Conservation (phyloP, 169 alveolate species). For the Cytauxzoon felis region DNA sequence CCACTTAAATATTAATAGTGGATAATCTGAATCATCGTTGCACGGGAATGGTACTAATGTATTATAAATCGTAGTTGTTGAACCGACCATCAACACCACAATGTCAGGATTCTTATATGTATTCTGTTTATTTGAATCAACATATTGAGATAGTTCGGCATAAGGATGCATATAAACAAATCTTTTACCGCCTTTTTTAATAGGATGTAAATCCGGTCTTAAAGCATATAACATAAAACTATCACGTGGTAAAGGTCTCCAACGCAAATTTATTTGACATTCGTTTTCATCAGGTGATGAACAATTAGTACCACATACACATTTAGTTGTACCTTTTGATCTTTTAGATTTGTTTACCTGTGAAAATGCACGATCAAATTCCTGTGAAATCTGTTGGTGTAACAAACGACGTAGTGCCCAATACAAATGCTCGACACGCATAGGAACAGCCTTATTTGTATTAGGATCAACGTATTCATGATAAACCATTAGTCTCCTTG, state of each 20-base stretch:
- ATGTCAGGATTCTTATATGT: constrained; percentile 63
- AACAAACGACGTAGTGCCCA: constrained; percentile 57
- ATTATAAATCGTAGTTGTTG: constrained; percentile 45
- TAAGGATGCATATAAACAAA: constrained; percentile 76
- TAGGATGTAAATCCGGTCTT: constrained; percentile 74
- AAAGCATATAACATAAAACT: constrained; percentile 74
- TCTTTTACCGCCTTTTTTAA: constrained; percentile 68
- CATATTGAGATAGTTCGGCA: constrained; percentile 57
- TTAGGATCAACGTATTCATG: constrained; percentile 21
- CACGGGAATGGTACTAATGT: constrained; percentile 65
- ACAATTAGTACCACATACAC: constrained; percentile 54
- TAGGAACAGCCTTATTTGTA: constrained; percentile 28
- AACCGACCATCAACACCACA: constrained; percentile 57
- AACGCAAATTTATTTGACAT: constrained; percentile 45
- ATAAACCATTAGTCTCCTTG: constrained; percentile 40
- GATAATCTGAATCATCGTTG: constrained; percentile 72
- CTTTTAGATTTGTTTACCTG: constrained; percentile 26
- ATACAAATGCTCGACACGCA: constrained; percentile 56
- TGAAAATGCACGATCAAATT: constrained; percentile 16
- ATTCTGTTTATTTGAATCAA: constrained; percentile 59
- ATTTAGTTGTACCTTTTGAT: constrained; percentile 40
- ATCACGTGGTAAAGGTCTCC: constrained; percentile 74
- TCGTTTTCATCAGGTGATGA: constrained; percentile 44
- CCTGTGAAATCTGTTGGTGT: constrained; percentile 33
- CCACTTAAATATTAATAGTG: constrained; percentile 79